A percentile compares a stretch with the other conserved stretches of the same genome.
Evolutionary conservation across 805 yeast genomes (phyloP).

Genomic region (Saccharomycopsis guyanensis): DNA sequence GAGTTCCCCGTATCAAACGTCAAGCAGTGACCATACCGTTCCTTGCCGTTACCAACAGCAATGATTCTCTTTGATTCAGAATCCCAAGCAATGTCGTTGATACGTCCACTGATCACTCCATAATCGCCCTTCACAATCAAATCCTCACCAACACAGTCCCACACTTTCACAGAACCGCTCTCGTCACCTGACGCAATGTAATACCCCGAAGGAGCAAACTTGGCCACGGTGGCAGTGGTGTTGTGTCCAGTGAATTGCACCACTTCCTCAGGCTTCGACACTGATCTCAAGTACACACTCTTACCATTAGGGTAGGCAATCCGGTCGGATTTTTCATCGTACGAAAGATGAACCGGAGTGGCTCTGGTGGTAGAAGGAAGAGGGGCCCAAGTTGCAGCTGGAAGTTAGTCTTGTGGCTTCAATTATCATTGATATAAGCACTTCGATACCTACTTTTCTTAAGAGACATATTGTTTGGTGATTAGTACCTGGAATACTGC

Average conservation of each 20-base stretch:
- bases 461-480: neutral
- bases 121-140: slow-evolving; percentile 70
- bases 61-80: slow-evolving; percentile 77
- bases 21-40: slow-evolving; percentile 85
- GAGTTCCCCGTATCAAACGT: slow-evolving; percentile 94
- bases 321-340: slow-evolving; percentile 59
- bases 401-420: slow-evolving; percentile 4
- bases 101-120: slow-evolving; percentile 70
- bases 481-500: too few species aligned
- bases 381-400: slow-evolving; percentile 51
- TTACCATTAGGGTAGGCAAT: slow-evolving; percentile 77
- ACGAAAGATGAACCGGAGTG: slow-evolving; percentile 62
- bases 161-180: slow-evolving; percentile 79
- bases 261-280: slow-evolving; percentile 35
- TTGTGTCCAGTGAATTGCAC: slow-evolving; percentile 72
- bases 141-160: slow-evolving; percentile 61
- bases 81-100: slow-evolving; percentile 87
- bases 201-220: slow-evolving; percentile 82
- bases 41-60: slow-evolving; percentile 94
- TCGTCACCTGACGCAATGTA: slow-evolving; percentile 91
- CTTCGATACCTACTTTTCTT: neutral
- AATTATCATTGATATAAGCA: too few species aligned
- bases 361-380: slow-evolving; percentile 74
- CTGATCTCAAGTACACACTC: slow-evolving; percentile 63
- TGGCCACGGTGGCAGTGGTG: slow-evolving; percentile 69